Conservation (phyloP, 169 alveolate species). For the Plasmodium falciparum region DNA sequence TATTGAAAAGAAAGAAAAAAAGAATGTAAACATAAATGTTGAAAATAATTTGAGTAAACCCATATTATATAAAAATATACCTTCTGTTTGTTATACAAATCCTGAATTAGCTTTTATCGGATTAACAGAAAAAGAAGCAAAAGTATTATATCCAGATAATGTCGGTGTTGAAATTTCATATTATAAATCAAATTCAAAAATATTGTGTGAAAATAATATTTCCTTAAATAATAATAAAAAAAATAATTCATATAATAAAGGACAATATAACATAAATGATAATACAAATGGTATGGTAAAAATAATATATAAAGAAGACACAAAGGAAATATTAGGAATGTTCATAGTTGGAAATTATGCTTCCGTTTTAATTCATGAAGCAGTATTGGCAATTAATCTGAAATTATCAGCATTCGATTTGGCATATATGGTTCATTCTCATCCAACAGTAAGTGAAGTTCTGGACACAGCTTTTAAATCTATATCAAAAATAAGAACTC, state of each 20-base stretch:
- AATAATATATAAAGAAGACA: slow-evolving; percentile 76
- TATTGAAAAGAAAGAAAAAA: slow-evolving; percentile 89
- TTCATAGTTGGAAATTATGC: slow-evolving; percentile 83
- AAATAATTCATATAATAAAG: slow-evolving; percentile 59
- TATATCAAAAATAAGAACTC: slow-evolving; percentile 78
- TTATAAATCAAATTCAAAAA: slow-evolving; percentile 79
- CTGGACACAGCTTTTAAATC: slow-evolving; percentile 80
- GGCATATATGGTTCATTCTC: slow-evolving; percentile 81
- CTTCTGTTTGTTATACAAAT: slow-evolving; percentile 82
- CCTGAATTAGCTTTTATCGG: slow-evolving; percentile 85
- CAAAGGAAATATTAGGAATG: slow-evolving; percentile 78
- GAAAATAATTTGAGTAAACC: slow-evolving; percentile 26
- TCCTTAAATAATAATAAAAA: slow-evolving; percentile 2
- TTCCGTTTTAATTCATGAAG: slow-evolving; percentile 81
- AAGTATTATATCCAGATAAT: slow-evolving; percentile 43
- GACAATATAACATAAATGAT: slow-evolving; percentile 42
- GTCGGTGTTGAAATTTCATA: slow-evolving; percentile 65
- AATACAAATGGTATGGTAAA: slow-evolving; percentile 79
- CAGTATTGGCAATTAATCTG: slow-evolving; percentile 78
- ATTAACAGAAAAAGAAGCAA: slow-evolving; percentile 79
- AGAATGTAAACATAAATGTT: slow-evolving; percentile 11
- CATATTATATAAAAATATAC: slow-evolving; percentile 72
- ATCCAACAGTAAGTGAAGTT: slow-evolving; percentile 84
- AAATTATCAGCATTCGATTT: slow-evolving; percentile 58
- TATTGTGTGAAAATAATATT: slow-evolving; percentile 77